These are phyloP conservation scores for Colletotrichum falcatum DNA, from an alignment of 2,329 filamentous ascomycete genomes.

Conservation along the genomic window DNA sequence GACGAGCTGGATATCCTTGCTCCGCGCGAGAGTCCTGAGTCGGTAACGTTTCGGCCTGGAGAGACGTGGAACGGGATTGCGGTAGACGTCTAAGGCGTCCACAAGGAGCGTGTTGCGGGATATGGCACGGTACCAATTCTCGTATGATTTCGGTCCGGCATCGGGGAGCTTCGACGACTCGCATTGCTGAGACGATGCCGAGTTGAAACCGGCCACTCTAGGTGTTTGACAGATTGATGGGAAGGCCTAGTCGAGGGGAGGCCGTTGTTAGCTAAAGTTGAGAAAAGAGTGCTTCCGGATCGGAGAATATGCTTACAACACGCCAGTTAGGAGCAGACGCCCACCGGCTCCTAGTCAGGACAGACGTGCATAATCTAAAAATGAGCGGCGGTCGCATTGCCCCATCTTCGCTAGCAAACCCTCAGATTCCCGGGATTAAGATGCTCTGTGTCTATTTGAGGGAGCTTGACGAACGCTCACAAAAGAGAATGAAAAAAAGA, in stretches of 20 bases:
- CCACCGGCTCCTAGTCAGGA: constrained; percentile 35
- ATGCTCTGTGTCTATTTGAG: constrained; percentile 9
- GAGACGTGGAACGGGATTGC: neutral
- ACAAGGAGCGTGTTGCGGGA: constrained; percentile 3
- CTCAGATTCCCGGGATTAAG: constrained; percentile 8
- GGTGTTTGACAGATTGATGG: neutral
- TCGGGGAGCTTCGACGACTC: neutral
- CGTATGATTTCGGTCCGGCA: neutral
- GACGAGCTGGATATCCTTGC: neutral
- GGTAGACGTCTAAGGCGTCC: constrained; percentile 19
- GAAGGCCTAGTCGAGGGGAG: constrained; percentile 1
- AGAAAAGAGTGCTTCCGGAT: neutral
- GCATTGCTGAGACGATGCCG: neutral
- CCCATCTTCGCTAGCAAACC: constrained; percentile 36
- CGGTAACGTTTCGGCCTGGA: neutral
- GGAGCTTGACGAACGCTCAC: constrained; percentile 5
- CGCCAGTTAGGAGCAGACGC: neutral
- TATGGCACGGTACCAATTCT: too few relatives aligned
- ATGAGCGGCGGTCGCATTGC: constrained; percentile 39
- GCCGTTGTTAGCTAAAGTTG: constrained; percentile 11
- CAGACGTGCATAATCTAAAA: constrained; percentile 27
- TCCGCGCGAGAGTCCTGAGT: constrained; percentile 8
- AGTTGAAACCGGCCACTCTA: neutral
- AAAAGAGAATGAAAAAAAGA: neutral
- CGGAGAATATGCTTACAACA: constrained; percentile 11